These are phyloP conservation scores for Populus hybrid DNA, from an alignment of 441 rosid genomes.

Conservation along the genomic window DNA sequence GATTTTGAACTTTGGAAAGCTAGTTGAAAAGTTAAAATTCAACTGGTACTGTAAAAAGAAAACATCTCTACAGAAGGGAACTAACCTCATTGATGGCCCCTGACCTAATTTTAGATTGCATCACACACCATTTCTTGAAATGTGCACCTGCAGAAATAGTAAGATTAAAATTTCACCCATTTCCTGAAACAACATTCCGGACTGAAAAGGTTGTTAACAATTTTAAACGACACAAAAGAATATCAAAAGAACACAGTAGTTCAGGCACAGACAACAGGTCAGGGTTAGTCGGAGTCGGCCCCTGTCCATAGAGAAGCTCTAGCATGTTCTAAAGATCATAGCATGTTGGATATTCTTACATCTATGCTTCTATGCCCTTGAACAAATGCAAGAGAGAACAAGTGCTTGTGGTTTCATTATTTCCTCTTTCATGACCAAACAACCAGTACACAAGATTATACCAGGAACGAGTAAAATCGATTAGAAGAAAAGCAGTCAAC, in stretches of 20 bases:
- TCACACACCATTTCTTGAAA: constrained; percentile 97
- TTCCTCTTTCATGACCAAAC: neutral
- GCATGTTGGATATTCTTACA: neutral
- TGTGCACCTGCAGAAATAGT: constrained; percentile 68
- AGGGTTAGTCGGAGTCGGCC: neutral
- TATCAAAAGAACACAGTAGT: neutral
- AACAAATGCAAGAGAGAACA: no score
- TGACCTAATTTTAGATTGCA: constrained; percentile 95
- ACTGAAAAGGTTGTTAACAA: neutral
- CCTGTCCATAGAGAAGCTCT: neutral
- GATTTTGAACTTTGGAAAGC: neutral
- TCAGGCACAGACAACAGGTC: neutral
- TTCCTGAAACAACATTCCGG: neutral
- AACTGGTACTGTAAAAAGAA: neutral
- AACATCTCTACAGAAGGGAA: neutral
- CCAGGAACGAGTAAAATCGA: neutral
- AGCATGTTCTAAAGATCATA: neutral
- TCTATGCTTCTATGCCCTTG: neutral
- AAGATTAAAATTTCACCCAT: constrained; percentile 4
- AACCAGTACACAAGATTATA: neutral
- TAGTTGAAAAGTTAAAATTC: neutral
- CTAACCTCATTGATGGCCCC: constrained; percentile 85
- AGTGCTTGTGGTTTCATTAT: neutral
- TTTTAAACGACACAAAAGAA: neutral
- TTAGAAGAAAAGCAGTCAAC: neutral